Conservation (phyloP, 345 rosid species). For the Salix arbutifolia region DNA sequence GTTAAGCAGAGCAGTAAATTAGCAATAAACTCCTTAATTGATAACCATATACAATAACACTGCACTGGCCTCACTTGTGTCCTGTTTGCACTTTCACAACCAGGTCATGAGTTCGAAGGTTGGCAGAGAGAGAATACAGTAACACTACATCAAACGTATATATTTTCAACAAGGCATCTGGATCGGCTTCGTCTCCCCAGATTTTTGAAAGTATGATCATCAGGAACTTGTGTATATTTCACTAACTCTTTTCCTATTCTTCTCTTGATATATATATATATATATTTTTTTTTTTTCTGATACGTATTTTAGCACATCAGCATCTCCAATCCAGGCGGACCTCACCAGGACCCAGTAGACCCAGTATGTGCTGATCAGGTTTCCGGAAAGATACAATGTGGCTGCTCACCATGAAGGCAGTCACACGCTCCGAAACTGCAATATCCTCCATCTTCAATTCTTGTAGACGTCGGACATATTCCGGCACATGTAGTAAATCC, state of each 20-base stretch:
- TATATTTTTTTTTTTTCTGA: neutral
- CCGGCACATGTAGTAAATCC: conserved; percentile 83
- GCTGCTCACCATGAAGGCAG: conserved; percentile 92
- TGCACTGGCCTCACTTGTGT: neutral
- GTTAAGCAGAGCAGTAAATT: neutral
- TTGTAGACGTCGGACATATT: conserved; percentile 68
- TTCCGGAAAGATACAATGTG: conserved; percentile 80
- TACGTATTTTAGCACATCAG: neutral
- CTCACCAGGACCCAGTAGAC: conserved; percentile 50
- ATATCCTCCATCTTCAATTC: conserved; percentile 91
- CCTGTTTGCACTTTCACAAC: too few species aligned
- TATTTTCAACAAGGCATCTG: conserved; percentile 15
- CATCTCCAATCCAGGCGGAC: conserved; percentile 43
- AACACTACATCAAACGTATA: neutral
- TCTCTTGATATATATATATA: neutral
- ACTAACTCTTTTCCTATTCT: neutral
- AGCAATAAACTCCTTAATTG: conserved; percentile 12
- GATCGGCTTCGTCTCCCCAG: conserved; percentile 36
- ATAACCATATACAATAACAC: neutral
- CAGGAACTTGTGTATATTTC: neutral
- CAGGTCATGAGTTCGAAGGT: too few species aligned
- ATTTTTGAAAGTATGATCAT: conserved; percentile 1
- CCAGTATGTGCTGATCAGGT: conserved; percentile 61
- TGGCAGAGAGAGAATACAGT: too few species aligned
- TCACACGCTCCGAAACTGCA: conserved; percentile 69